Evolutionary conservation across 805 yeast species (phyloP).

Genomic region (Tetrapisispora nanseiensis): DNA sequence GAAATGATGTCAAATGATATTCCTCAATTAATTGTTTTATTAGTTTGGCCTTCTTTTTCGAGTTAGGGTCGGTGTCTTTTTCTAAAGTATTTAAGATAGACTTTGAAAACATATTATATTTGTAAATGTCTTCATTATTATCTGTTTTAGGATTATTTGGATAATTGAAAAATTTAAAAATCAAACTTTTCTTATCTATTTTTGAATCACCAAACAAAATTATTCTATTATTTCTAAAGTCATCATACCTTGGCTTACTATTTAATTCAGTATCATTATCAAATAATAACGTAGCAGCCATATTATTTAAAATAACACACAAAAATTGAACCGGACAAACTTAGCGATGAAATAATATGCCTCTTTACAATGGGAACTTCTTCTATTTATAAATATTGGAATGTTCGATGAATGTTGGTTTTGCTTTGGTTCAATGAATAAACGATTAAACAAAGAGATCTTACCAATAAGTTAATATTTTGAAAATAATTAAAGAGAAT

Average conservation of each 20-base stretch:
- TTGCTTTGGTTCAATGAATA: too few relatives aligned
- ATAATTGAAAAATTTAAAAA: constrained; percentile 16
- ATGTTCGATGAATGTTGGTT: too few relatives aligned
- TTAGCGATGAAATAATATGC: too few relatives aligned
- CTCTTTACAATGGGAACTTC: too few relatives aligned
- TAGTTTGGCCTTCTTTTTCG: not conserved
- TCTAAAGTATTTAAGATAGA: not conserved
- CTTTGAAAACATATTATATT: not conserved
- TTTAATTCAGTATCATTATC: constrained; percentile 5
- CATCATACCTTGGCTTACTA: constrained; percentile 14
- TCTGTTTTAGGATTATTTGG: not conserved
- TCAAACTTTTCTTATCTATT: constrained; percentile 22
- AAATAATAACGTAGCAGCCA: constrained; percentile 4
- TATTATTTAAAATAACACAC: not conserved
- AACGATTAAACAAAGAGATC: too few relatives aligned
- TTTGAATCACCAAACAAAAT: constrained; percentile 19
- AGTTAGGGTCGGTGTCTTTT: not conserved
- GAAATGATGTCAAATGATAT: constrained; percentile 2
- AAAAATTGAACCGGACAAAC: too few relatives aligned
- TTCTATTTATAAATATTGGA: too few relatives aligned
- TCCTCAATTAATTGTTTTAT: not conserved
- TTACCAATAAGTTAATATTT: too few relatives aligned
- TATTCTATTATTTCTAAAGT: constrained; percentile 13
- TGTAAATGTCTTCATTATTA: not conserved
- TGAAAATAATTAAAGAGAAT: too few relatives aligned